These are phyloP conservation scores for Chaetothyriales sp. DNA, from an alignment of 2,329 filamentous ascomycete genomes.

Conservation along the genomic window DNA sequence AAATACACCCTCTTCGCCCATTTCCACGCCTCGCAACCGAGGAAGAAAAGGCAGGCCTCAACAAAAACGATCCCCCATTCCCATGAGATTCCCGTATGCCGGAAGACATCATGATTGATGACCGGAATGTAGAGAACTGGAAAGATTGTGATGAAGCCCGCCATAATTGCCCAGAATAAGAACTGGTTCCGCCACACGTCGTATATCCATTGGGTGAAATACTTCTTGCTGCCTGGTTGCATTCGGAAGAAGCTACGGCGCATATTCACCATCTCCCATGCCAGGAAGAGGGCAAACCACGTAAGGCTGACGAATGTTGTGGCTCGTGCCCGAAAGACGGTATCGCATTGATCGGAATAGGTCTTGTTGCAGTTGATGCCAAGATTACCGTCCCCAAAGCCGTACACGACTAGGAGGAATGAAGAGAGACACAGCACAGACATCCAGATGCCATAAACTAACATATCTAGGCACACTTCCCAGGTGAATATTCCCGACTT, in stretches of 20 bases:
- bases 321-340: conserved; percentile 55
- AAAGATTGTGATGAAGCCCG: conserved; percentile 43
- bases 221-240: conserved; percentile 45
- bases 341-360: conserved; percentile 41
- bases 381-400: conserved; percentile 44
- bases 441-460: conserved; percentile 67
- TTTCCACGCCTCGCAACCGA: conserved; percentile 52
- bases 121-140: conserved; percentile 52
- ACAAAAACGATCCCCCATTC: conserved; percentile 56
- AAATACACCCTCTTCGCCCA: conserved; percentile 48
- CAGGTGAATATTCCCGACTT: conserved; percentile 59
- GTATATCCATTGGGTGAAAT: conserved; percentile 50
- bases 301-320: conserved; percentile 61
- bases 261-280: conserved; percentile 64
- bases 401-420: conserved; percentile 51
- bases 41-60: conserved; percentile 45
- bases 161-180: conserved; percentile 49
- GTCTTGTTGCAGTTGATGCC: conserved; percentile 45
- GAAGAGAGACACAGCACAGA: conserved; percentile 49
- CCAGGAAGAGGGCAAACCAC: conserved; percentile 61
- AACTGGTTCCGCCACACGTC: conserved; percentile 61
- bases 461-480: conserved; percentile 64
- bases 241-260: conserved; percentile 61
- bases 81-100: conserved; percentile 50
- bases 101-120: conserved; percentile 50